These are phyloP conservation scores for Ramalina peruviana DNA, from an alignment of 495 filamentous ascomycete species.

Conservation along the genomic window DNA sequence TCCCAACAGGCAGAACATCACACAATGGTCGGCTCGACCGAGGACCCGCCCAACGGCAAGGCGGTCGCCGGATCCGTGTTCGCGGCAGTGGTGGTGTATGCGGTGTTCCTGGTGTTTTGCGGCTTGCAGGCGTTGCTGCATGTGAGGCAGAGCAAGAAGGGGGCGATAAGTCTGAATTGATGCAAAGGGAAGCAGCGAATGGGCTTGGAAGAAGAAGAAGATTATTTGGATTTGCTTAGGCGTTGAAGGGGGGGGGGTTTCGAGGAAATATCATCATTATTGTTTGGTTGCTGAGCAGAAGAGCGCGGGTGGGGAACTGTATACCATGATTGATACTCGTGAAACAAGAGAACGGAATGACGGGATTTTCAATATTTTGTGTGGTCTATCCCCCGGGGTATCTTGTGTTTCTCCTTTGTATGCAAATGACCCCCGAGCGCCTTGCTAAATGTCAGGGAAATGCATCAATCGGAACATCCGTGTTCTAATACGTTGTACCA, in stretches of 20 bases:
- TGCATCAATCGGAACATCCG: not conserved
- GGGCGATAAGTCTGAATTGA: constrained; percentile 59
- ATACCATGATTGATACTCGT: too few species aligned
- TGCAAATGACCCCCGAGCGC: not conserved
- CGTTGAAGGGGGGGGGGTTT: too few species aligned
- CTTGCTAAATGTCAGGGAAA: not conserved
- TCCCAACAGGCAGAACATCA: constrained; percentile 51
- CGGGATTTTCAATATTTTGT: too few species aligned
- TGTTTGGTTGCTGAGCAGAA: too few species aligned
- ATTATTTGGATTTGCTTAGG: too few species aligned
- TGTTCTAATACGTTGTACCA: not conserved
- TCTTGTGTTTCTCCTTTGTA: too few species aligned
- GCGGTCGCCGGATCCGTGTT: constrained; percentile 75
- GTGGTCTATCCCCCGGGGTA: too few species aligned
- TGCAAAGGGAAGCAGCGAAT: not conserved
- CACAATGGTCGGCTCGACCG: constrained; percentile 60
- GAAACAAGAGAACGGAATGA: too few species aligned
- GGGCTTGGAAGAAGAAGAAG: not conserved
- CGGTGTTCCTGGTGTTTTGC: constrained; percentile 80
- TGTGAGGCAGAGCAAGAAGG: constrained; percentile 57
- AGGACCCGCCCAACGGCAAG: constrained; percentile 57
- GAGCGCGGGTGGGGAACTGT: too few species aligned
- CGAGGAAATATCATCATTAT: too few species aligned
- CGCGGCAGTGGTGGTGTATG: constrained; percentile 71
- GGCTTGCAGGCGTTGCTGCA: constrained; percentile 73